Evolutionary conservation across 2,329 filamentous ascomycete species (phyloP).

Genomic region (Microcyclosporella mali): DNA sequence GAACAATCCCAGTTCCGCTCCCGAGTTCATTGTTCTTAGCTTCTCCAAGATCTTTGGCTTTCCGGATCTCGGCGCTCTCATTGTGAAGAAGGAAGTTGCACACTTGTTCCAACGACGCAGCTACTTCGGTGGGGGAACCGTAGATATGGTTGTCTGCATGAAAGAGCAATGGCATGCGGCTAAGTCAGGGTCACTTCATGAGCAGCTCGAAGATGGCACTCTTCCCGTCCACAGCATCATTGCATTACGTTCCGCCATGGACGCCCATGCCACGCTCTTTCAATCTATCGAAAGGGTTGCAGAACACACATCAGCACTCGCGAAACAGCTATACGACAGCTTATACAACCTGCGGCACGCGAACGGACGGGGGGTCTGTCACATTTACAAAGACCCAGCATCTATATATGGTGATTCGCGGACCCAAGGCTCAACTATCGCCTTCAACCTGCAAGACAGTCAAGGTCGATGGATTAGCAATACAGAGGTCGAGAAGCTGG

Average conservation of each 20-base stretch:
- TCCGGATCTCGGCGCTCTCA: constrained; percentile 78
- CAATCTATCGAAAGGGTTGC: constrained; percentile 61
- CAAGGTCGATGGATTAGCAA: constrained; percentile 70
- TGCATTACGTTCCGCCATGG: constrained; percentile 69
- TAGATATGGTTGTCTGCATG: constrained; percentile 72
- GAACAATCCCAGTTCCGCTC: constrained; percentile 52
- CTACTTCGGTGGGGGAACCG: constrained; percentile 93
- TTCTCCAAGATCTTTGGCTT: constrained; percentile 99
- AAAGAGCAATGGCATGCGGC: constrained; percentile 76
- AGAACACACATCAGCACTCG: constrained; percentile 63
- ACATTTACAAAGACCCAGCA: constrained; percentile 49
- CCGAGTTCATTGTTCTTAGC: constrained; percentile 82
- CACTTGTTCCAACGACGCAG: constrained; percentile 56
- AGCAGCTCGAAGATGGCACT: constrained; percentile 83
- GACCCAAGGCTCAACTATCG: constrained; percentile 64
- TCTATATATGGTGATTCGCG: constrained; percentile 13
- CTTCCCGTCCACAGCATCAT: constrained; percentile 85
- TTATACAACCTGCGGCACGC: constrained; percentile 59
- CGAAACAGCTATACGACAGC: constrained; percentile 51
- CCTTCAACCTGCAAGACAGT: constrained; percentile 73
- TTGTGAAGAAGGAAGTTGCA: constrained; percentile 68
- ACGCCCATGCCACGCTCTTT: constrained; percentile 63
- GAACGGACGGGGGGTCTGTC: constrained; percentile 61
- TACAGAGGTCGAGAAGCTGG: constrained; percentile 80
- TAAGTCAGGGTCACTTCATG: constrained; percentile 66